These are phyloP conservation scores for Globisporangium uncinulatum DNA, from an alignment of 352 stramenopile genomes.

Conservation along the genomic window DNA sequence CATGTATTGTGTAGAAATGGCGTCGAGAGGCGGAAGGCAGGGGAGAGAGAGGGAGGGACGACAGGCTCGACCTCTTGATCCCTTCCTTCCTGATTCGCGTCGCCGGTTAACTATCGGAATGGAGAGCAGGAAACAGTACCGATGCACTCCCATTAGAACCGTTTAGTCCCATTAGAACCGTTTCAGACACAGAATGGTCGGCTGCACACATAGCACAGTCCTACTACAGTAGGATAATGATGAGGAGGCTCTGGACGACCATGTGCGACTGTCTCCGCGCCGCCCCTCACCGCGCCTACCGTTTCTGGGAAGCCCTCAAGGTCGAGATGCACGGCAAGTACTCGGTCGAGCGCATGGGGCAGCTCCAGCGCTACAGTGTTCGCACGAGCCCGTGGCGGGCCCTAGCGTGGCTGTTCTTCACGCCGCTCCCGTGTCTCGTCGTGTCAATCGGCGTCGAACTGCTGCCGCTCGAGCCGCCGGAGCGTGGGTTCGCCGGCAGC, in stretches of 20 bases:
- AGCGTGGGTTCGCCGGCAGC: neutral
- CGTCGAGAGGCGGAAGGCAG: neutral
- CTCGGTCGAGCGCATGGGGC: constrained; percentile 6
- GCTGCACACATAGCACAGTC: too few relatives aligned
- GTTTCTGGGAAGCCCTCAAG: constrained; percentile 1
- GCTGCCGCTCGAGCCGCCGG: constrained; percentile 3
- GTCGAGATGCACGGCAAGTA: constrained; percentile 5
- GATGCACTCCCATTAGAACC: too few relatives aligned
- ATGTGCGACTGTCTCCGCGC: too few relatives aligned
- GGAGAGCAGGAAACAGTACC: too few relatives aligned
- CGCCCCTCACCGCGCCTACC: too few relatives aligned
- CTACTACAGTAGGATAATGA: too few relatives aligned
- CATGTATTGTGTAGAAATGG: constrained; percentile 6
- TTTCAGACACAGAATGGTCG: too few relatives aligned
- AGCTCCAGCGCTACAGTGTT: neutral
- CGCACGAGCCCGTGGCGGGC: neutral
- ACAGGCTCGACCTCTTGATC: too few relatives aligned
- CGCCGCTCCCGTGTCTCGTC: neutral
- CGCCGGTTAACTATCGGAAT: too few relatives aligned
- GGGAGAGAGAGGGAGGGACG: neutral
- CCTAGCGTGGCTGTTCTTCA: neutral
- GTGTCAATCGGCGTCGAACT: neutral
- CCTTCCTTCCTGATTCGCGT: too few relatives aligned
- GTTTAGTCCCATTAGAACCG: too few relatives aligned
- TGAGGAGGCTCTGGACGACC: too few relatives aligned